Percentiles rank a stretch among this genome's conserved stretches.
Conservation (phyloP, 2,329 filamentous ascomycete species). For the Aplosporella prunicola region DNA sequence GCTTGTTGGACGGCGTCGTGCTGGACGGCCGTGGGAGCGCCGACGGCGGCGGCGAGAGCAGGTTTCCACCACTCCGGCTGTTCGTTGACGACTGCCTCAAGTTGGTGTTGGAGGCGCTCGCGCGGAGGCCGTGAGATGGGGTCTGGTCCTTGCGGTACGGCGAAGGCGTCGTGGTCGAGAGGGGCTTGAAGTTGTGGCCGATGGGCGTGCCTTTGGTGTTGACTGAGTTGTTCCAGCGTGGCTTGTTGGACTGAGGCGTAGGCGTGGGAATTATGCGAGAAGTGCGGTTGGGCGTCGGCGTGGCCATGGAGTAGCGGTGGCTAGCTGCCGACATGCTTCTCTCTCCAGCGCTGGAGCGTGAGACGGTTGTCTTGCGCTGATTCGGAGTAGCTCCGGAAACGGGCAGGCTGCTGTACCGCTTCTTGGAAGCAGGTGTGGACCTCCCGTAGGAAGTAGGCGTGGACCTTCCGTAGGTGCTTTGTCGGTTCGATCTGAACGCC, state of each 20-base stretch:
- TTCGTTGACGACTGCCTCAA: too few relatives aligned
- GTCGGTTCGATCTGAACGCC: slow-evolving; percentile 38
- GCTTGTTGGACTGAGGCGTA: slow-evolving; percentile 19
- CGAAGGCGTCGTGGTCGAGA: slow-evolving; percentile 26
- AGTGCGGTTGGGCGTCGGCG: slow-evolving; percentile 7
- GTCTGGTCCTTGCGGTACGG: slow-evolving; percentile 20
- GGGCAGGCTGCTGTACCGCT: slow-evolving; percentile 42
- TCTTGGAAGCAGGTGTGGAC: slow-evolving; percentile 31
- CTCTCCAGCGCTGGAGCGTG: slow-evolving; percentile 17
- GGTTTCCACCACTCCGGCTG: slow-evolving; percentile 27
- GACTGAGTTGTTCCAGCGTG: slow-evolving; percentile 30
- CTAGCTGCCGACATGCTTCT: slow-evolving; percentile 15
- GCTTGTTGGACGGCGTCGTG: slow-evolving; percentile 18
- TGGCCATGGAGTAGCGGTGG: slow-evolving; percentile 4
- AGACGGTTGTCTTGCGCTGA: slow-evolving; percentile 15
- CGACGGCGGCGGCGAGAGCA: slow-evolving; percentile 23
- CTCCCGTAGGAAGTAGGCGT: slow-evolving; percentile 34
- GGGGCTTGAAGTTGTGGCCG: slow-evolving; percentile 30
- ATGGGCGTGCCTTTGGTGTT: slow-evolving; percentile 30
- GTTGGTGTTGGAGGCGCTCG: slow-evolving; percentile 22
- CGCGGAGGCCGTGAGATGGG: slow-evolving; percentile 17
- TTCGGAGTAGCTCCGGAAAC: slow-evolving; percentile 17
- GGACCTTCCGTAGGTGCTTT: slow-evolving; percentile 38
- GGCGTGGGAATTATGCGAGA: neutral
- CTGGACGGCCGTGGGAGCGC: slow-evolving; percentile 18